A percentile compares a stretch with the other conserved stretches of the same genome.
These are phyloP conservation scores for Hypoxylon rickii DNA, from an alignment of 495 filamentous ascomycete species.

Conservation along the genomic window DNA sequence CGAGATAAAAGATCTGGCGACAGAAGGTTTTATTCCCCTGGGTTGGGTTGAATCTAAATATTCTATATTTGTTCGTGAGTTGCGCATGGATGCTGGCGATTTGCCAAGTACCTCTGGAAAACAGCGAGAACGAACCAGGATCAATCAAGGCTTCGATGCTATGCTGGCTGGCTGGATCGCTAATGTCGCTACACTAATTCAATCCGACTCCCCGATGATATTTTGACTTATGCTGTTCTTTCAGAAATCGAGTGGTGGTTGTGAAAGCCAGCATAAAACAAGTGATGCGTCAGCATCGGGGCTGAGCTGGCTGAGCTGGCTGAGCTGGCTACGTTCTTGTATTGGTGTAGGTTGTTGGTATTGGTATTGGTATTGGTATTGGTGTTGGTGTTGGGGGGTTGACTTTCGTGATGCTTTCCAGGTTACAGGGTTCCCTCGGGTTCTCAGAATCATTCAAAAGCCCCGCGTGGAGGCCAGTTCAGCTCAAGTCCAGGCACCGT, in stretches of 20 bases:
- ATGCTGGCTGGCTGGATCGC: not conserved
- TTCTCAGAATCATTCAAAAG: no score
- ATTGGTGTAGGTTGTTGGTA: no score
- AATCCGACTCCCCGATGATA: no score
- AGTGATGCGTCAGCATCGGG: conserved; percentile 27
- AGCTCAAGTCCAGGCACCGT: conserved; percentile 15
- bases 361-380: no score
- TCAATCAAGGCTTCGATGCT: not conserved
- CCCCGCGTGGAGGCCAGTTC: not conserved
- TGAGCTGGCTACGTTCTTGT: conserved; percentile 6
- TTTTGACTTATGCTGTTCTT: not conserved
- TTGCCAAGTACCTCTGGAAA: no score
- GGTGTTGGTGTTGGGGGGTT: conserved; percentile 3
- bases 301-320: conserved; percentile 15
- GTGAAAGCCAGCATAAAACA: conserved; percentile 2
- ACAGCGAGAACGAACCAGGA: not conserved
- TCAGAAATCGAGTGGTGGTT: not conserved
- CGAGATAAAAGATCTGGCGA: conserved; percentile 2
- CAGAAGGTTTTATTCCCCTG: conserved; percentile 12
- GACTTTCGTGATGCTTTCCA: conserved; percentile 10
- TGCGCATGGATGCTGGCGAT: conserved; percentile 3
- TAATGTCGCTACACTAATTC: conserved; percentile 1
- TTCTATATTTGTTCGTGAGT: conserved; percentile 9
- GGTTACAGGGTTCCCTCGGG: no score
- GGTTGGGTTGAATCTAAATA: conserved; percentile 24